Conservation (phyloP, 2,329 filamentous ascomycete species). For the Trichoderma cornu-damae region DNA sequence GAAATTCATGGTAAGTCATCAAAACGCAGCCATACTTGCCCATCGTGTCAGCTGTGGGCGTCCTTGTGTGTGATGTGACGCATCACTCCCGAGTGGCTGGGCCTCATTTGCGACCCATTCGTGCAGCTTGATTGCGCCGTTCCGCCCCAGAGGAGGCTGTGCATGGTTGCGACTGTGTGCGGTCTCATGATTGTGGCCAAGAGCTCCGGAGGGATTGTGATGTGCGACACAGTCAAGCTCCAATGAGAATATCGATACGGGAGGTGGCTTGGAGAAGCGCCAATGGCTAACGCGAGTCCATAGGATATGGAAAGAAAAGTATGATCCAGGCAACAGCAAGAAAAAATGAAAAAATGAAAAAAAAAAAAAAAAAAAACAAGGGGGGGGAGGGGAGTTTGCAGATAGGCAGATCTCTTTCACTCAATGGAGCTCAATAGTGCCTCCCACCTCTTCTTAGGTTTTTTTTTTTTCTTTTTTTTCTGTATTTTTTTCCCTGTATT, state of each 20-base stretch:
- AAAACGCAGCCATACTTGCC: conserved; percentile 16
- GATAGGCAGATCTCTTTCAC: not conserved
- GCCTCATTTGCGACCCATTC: not conserved
- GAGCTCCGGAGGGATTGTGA: conserved; percentile 2
- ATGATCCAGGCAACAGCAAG: conserved; percentile 51
- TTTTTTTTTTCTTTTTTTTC: not conserved
- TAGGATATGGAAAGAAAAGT: conserved; percentile 99
- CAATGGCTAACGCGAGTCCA: conserved; percentile 1
- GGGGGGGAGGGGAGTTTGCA: not conserved
- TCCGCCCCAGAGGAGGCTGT: not conserved
- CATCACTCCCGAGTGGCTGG: conserved; percentile 3
- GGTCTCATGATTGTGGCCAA: conserved; percentile 8
- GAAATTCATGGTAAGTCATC: conserved; percentile 82
- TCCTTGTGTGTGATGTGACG: not conserved
- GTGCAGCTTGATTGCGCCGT: not conserved
- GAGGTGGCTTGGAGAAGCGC: not conserved
- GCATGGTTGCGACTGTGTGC: not conserved
- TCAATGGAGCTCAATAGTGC: not conserved
- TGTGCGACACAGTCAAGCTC: not conserved
- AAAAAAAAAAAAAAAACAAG: too few species aligned
- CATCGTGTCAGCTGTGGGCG: conserved; percentile 12
- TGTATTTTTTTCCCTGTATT: not conserved
- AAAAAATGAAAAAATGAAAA: too few species aligned
- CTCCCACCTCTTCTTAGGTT: not conserved
- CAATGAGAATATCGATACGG: not conserved